Evolutionary conservation across 176 grass and related monocot species (phyloP).

Genomic region (Oryza meridionalis): DNA sequence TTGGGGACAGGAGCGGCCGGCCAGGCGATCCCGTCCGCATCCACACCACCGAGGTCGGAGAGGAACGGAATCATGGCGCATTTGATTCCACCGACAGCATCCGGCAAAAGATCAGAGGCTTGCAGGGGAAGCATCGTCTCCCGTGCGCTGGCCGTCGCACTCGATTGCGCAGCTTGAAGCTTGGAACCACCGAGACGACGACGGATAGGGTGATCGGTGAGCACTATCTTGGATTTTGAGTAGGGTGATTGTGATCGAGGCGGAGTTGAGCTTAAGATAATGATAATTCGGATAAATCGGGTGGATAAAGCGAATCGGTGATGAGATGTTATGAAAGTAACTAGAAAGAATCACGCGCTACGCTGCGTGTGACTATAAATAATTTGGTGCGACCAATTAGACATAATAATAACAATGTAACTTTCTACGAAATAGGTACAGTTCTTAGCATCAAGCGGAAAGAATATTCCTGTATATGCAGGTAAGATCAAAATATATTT

Average conservation of each 20-base stretch:
- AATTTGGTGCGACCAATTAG: too few species aligned
- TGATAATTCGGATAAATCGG: neutral
- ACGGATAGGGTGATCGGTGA: neutral
- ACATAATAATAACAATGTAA: too few species aligned
- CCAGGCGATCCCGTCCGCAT: neutral
- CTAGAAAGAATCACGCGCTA: too few species aligned
- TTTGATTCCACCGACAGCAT: neutral
- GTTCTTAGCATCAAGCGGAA: too few species aligned
- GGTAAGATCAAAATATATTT: too few species aligned
- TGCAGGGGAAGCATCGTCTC: neutral
- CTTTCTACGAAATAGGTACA: too few species aligned
- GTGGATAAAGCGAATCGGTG: neutral
- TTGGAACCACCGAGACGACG: neutral
- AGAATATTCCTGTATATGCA: too few species aligned
- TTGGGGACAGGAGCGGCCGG: neutral
- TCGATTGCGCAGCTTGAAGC: neutral
- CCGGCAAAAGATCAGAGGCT: neutral
- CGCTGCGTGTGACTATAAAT: too few species aligned
- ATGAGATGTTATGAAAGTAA: too few species aligned
- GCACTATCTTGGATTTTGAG: neutral
- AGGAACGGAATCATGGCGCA: neutral
- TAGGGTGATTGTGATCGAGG: neutral
- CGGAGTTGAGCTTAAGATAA: neutral
- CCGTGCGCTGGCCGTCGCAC: slow-evolving; percentile 10
- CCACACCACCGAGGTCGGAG: neutral